A percentile compares a stretch with the other conserved stretches of the same genome.
phyloP scores from a whole-genome alignment of 2,329 filamentous ascomycete genomes.

The Fusarium equiseti region DNA sequence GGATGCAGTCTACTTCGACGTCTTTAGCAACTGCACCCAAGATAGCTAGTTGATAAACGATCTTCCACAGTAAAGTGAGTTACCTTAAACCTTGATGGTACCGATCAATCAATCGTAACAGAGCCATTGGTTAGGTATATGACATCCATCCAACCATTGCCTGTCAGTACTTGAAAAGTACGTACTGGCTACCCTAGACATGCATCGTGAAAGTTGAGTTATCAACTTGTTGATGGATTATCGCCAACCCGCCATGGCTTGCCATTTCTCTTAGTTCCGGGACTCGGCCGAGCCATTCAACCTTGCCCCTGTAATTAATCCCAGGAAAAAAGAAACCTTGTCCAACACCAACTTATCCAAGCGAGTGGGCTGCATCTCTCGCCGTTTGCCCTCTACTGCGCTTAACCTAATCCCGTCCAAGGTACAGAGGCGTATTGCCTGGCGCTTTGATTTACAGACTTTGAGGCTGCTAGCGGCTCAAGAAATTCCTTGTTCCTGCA shows the following conservation, averaged over 20 bases:
- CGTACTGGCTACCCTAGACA: neutral
- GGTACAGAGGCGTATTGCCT: neutral
- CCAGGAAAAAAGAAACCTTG: constrained; percentile 12
- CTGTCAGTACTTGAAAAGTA: no score
- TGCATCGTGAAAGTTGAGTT: neutral
- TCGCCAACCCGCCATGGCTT: neutral
- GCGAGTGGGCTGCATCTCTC: constrained; percentile 1
- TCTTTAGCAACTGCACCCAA: neutral
- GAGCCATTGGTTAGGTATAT: neutral
- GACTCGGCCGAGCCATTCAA: constrained; percentile 23
- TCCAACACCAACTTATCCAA: constrained; percentile 7
- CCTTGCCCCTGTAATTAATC: neutral
- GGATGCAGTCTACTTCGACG: neutral
- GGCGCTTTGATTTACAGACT: neutral
- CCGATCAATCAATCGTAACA: neutral
- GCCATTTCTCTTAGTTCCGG: neutral
- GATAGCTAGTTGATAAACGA: neutral
- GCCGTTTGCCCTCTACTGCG: neutral
- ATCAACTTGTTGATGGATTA: neutral
- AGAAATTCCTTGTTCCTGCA: constrained; percentile 39
- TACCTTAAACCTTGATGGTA: neutral
- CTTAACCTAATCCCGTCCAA: neutral
- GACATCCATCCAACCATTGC: neutral
- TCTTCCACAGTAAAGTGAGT: neutral
- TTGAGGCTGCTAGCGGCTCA: constrained; percentile 12